phyloP scores from a whole-genome alignment of 2,329 filamentous ascomycete genomes.

The Chaetomiaceae sp. region DNA sequence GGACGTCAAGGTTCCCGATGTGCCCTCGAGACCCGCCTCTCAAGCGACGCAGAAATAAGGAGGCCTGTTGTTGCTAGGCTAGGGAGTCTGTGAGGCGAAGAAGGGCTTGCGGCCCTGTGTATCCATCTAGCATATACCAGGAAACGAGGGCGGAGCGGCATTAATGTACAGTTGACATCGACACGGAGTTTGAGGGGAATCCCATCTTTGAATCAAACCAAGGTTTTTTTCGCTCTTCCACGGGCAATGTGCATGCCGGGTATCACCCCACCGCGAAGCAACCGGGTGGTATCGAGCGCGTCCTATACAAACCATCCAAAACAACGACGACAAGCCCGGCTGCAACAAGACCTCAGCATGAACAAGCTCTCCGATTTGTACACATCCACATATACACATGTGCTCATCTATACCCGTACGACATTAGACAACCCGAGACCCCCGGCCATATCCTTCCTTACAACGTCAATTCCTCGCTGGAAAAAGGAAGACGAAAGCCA shows the following conservation, averaged over 20 bases:
- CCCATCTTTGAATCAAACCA: conserved; percentile 2
- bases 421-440: conserved; percentile 5
- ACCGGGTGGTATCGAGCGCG: not conserved
- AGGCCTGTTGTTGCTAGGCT: not conserved
- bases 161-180: conserved; percentile 3
- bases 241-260: not conserved
- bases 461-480: not conserved
- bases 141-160: not conserved
- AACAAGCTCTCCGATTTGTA: not conserved
- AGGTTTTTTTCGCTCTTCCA: no score
- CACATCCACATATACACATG: conserved; percentile 5
- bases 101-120: not conserved
- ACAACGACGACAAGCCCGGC: not conserved
- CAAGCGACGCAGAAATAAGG: conserved; percentile 34
- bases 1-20: conserved; percentile 84
- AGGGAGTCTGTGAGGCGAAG: not conserved
- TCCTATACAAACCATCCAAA: conserved; percentile 7
- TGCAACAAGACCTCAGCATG: not conserved
- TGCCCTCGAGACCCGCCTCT: conserved; percentile 39
- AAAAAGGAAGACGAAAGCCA: not conserved
- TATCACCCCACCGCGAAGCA: not conserved
- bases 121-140: not conserved
- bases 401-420: conserved; percentile 13
- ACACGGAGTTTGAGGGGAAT: conserved; percentile 14
- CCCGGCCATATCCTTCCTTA: conserved; percentile 1